phyloP scores from a whole-genome alignment of 805 yeast genomes.

The Cyberlindnera euphorbiae region DNA sequence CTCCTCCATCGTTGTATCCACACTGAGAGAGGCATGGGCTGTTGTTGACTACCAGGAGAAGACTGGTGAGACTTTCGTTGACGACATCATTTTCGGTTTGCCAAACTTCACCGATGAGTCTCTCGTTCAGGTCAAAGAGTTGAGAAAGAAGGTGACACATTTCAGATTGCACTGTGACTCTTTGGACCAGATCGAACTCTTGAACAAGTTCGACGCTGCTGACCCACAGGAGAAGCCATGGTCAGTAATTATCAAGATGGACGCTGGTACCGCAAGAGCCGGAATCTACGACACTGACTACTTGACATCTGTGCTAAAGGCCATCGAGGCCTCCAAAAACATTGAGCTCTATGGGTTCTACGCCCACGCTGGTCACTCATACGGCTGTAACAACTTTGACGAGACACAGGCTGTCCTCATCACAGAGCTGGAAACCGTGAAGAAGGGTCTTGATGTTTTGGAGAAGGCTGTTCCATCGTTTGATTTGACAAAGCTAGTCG shows the following conservation, averaged over 20 bases:
- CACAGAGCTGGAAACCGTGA: constrained; percentile 56
- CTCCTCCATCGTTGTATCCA: constrained; percentile 58
- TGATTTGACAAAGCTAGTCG: constrained; percentile 37
- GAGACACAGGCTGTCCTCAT: constrained; percentile 45
- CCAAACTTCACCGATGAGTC: constrained; percentile 49
- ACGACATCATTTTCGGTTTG: constrained; percentile 53
- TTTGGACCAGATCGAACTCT: constrained; percentile 46
- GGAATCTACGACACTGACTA: constrained; percentile 39
- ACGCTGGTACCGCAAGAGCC: constrained; percentile 70
- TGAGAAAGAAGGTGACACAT: constrained; percentile 37
- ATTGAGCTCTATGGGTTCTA: constrained; percentile 62
- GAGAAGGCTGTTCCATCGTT: constrained; percentile 32
- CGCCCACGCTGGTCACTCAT: constrained; percentile 79
- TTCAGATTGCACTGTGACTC: constrained; percentile 61
- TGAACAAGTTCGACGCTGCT: constrained; percentile 33
- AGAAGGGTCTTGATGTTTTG: constrained; percentile 40
- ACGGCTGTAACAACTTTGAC: constrained; percentile 39
- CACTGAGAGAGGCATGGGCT: constrained; percentile 61
- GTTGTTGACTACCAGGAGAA: constrained; percentile 31
- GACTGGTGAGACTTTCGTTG: constrained; percentile 26
- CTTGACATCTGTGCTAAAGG: constrained; percentile 34
- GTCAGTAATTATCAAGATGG: constrained; percentile 64
- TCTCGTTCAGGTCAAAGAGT: constrained; percentile 41
- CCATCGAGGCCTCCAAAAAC: constrained; percentile 25
- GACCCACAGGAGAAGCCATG: constrained; percentile 36